Percentiles rank a stretch among this genome's conserved stretches.
Evolutionary conservation across 495 filamentous ascomycete species (phyloP).

Genomic region (Hyphodiscus hymeniophilus): DNA sequence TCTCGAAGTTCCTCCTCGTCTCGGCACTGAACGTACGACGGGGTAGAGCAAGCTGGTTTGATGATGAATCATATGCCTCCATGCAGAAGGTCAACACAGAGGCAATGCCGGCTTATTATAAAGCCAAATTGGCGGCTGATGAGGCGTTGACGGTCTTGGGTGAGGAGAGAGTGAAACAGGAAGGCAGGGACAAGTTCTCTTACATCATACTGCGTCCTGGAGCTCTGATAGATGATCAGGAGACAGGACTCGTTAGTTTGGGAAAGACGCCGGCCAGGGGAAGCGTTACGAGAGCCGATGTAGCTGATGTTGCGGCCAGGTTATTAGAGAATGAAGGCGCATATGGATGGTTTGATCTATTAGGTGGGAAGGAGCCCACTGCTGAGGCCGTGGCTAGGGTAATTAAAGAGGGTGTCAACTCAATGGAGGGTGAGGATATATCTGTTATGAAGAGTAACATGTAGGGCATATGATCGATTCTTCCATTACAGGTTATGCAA

Average conservation of each 20-base stretch:
- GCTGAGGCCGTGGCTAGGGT: slow-evolving; percentile 57
- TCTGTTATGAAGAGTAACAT: slow-evolving; percentile 23
- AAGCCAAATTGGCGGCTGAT: slow-evolving; percentile 71
- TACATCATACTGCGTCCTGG: slow-evolving; percentile 67
- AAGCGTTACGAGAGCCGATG: slow-evolving; percentile 54
- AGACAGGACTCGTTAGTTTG: slow-evolving; percentile 52
- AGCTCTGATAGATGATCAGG: slow-evolving; percentile 46
- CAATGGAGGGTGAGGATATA: slow-evolving; percentile 58
- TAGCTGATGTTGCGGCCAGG: slow-evolving; percentile 58
- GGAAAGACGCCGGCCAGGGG: slow-evolving; percentile 45
- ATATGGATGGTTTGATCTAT: slow-evolving; percentile 37
- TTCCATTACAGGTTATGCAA: too few species aligned
- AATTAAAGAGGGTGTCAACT: slow-evolving; percentile 53
- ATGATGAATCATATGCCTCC: slow-evolving; percentile 46
- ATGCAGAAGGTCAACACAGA: slow-evolving; percentile 43
- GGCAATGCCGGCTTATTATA: slow-evolving; percentile 52
- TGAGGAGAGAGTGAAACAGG: slow-evolving; percentile 33
- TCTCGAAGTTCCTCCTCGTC: slow-evolving; percentile 69
- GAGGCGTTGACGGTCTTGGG: slow-evolving; percentile 48
- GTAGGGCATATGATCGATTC: too few species aligned
- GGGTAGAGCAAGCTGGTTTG: slow-evolving; percentile 53
- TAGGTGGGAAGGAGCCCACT: slow-evolving; percentile 47
- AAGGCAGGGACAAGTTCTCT: slow-evolving; percentile 37
- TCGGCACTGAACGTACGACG: slow-evolving; percentile 55
- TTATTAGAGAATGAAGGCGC: slow-evolving; percentile 49